Evolutionary conservation across 139 green algal genomes (phyloP).

Genomic region (Auxenochlorella protothecoides): DNA sequence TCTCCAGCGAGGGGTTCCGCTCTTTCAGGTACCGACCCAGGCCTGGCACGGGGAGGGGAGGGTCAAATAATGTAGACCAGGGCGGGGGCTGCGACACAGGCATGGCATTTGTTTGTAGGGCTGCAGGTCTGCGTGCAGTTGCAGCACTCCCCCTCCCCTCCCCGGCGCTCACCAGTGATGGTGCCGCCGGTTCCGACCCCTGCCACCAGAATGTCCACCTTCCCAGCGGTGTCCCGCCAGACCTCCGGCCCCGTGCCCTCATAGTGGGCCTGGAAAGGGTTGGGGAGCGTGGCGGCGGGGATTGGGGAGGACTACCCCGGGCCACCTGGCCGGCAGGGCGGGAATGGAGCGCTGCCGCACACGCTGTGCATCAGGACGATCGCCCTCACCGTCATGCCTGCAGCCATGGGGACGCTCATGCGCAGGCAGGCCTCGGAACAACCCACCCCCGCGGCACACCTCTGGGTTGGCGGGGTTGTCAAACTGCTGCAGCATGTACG

Average conservation of each 20-base stretch:
- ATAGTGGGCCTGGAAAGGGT: constrained; percentile 56
- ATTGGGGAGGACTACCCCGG: too few relatives aligned
- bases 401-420: too few relatives aligned
- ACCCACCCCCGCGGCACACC: background rate
- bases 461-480: constrained; percentile 66
- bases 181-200: constrained; percentile 96
- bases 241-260: constrained; percentile 91
- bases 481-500: constrained; percentile 97
- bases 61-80: too few relatives aligned
- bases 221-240: constrained; percentile 67
- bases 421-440: too few relatives aligned
- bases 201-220: constrained; percentile 65
- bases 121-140: too few relatives aligned
- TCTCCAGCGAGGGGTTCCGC: constrained; percentile 76
- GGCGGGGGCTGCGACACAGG: too few relatives aligned
- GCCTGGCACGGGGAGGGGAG: constrained; percentile 22
- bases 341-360: too few relatives aligned
- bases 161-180: constrained; percentile 52
- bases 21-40: constrained; percentile 83
- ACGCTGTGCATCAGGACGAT: too few relatives aligned
- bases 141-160: background rate
- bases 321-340: too few relatives aligned
- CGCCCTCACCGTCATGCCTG: too few relatives aligned
- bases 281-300: too few relatives aligned
- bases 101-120: too few relatives aligned